phyloP scores from a whole-genome alignment of 768 basidiomycete genomes.

The Hericium rajendrae region DNA sequence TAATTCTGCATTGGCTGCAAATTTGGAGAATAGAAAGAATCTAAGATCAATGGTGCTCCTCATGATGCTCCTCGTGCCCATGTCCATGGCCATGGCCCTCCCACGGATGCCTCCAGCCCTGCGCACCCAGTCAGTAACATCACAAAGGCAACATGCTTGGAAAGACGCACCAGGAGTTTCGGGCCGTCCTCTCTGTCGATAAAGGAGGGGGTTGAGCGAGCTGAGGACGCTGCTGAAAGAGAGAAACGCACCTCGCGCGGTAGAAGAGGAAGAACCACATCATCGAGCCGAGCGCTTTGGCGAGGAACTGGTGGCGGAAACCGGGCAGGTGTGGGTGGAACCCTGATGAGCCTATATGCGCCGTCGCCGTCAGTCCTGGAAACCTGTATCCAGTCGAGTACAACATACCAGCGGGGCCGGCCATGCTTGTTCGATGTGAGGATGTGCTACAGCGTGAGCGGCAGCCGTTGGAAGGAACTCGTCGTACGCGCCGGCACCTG shows the following conservation, averaged over 20 bases:
- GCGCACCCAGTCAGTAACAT: neutral
- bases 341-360: slow-evolving; percentile 43
- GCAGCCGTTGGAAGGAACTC: neutral
- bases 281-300: slow-evolving; percentile 79
- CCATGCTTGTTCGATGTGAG: slow-evolving; percentile 2
- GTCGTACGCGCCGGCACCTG: neutral
- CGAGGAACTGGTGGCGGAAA: slow-evolving; percentile 63
- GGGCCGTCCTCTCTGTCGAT: slow-evolving; percentile 29
- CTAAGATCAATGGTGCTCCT: slow-evolving; percentile 28
- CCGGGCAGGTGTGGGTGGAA: slow-evolving; percentile 86
- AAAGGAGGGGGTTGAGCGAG: neutral
- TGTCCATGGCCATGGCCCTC: slow-evolving; percentile 47
- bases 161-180: slow-evolving; percentile 24
- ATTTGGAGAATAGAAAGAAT: neutral
- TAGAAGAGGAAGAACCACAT: slow-evolving; percentile 99
- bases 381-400: too few species aligned
- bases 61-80: slow-evolving; percentile 30
- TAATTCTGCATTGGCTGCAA: neutral
- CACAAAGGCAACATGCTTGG: neutral
- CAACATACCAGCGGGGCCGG: slow-evolving; percentile 9
- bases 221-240: neutral
- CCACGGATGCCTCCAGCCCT: slow-evolving; percentile 47
- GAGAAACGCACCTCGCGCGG: slow-evolving; percentile 65
- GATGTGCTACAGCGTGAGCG: neutral
- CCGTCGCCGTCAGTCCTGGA: neutral